Evolutionary conservation across 495 filamentous ascomycete genomes (phyloP).

Genomic region (Astrothelium subdiscretum): DNA sequence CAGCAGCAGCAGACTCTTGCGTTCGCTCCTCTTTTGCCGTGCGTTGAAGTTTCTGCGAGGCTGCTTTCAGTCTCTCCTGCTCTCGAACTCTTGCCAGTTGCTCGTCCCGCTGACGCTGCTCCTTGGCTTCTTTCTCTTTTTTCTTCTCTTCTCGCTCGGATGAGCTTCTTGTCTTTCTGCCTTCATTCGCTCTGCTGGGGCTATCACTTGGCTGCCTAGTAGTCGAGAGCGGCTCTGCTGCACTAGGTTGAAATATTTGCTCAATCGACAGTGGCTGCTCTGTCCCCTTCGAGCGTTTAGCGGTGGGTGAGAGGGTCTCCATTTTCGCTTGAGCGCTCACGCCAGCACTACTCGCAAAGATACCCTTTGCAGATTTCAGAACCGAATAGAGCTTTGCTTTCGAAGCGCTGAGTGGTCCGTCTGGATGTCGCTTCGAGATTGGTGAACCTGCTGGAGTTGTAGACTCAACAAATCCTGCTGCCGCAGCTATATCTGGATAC

Average conservation of each 20-base stretch:
- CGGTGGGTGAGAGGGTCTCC: conserved; percentile 37
- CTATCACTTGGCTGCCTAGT: neutral
- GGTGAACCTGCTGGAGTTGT: conserved; percentile 65
- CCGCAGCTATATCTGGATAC: conserved; percentile 39
- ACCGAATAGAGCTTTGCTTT: conserved; percentile 83
- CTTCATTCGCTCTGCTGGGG: conserved; percentile 29
- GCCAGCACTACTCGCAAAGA: conserved; percentile 70
- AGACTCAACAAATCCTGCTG: conserved; percentile 30
- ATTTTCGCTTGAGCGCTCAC: conserved; percentile 66
- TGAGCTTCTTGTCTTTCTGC: conserved; percentile 58
- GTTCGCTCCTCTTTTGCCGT: conserved; percentile 7
- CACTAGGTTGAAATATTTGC: neutral
- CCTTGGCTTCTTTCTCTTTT: conserved; percentile 49
- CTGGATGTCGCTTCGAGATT: conserved; percentile 45
- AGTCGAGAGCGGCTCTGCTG: neutral
- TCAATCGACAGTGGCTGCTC: neutral
- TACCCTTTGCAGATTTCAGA: conserved; percentile 69
- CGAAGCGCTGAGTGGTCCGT: conserved; percentile 75
- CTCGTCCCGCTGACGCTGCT: conserved; percentile 41
- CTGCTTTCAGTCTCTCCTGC: conserved; percentile 40
- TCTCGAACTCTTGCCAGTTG: conserved; percentile 53
- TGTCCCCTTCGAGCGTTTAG: conserved; percentile 19
- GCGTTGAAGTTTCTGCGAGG: conserved; percentile 16
- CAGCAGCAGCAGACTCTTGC: conserved; percentile 7
- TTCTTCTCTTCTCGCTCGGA: conserved; percentile 60